Percentiles rank a stretch among this genome's conserved stretches.
Conservation (phyloP, 306 rosid species). For the barrel medic (Medicago truncatula) region MtrunA17r5.0-ANR NC_053045.1:62803501-62804000, state of each 20-base stretch:
- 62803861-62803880: background rate
- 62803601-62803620: conserved; percentile 1
- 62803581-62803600: conserved; percentile 66
- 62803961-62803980: conserved; percentile 94
- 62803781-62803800: conserved; percentile 93
- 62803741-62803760: conserved; percentile 95
- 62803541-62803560: conserved; percentile 93
- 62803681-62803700: conserved; percentile 91
- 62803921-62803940: conserved; percentile 81
- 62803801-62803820: conserved; percentile 83
- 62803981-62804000: conserved; percentile 89
- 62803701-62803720: conserved; percentile 84
- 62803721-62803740: conserved; percentile 90
- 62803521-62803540: conserved; percentile 89
- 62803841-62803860: conserved; percentile 46
- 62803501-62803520: conserved; percentile 92
- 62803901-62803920: conserved; percentile 24
- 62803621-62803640: background rate
- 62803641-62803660: conserved; percentile 2
- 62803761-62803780: conserved; percentile 92
- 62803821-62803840: conserved; percentile 85
- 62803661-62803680: conserved; percentile 63
- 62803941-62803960: conserved; percentile 84
- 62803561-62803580: conserved; percentile 97
- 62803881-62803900: background rate